Base-by-base conservation (phyloP, 2,329 filamentous ascomycete genomes). In the Fusarium begoniae region DNA sequence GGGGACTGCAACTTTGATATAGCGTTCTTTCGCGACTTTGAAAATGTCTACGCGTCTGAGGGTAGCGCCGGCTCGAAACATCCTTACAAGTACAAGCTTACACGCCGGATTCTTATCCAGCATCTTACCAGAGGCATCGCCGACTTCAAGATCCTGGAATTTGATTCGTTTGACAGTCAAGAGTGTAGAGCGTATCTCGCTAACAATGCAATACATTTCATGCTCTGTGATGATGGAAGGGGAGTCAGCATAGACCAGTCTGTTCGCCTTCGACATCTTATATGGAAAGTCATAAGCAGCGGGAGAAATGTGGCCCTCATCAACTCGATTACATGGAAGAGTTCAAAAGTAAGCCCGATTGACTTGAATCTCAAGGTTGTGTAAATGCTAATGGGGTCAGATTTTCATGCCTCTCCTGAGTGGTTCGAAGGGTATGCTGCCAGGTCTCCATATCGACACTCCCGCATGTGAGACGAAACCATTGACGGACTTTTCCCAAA, bases 401-500 rank as follows among this genome's bases (percentile, higher is more conserved):
- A n/a, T 50, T n/a, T 50, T 50, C 22, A n/a, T 50, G 47, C 28
- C 47, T 10, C 47, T 32, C 47, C 8, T 50, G 28, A 50, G 28
- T 13, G 28, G 47, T 11, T 50, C 47, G 22, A 50, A 50, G 28
- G 47, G 47, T 14, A 28, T 18, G 22, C 28, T 50, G 28, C 28
- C 28, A n/a, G 28, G 32, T 50, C 10, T 50, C 6, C 8, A 9
- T 32, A n/a, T 50, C 8, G 47, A 32, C 15, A 3, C 22, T 50
- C 28, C 22, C 28, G 15, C 15, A 18, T 18, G 7, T 32, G 22
- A 50, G 22, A 50, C 47, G 28, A n/a, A 32, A 18, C 28, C 5
- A 13, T 50, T 5, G 28, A 2, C 15, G 1, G 22, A n/a, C 7
- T 17, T 13, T 10, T 32, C 28, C 1, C 15, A 32, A 8, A 5